Evolutionary conservation across 495 filamentous ascomycete genomes (phyloP).

Genomic region (Hypoxylon fragiforme): DNA sequence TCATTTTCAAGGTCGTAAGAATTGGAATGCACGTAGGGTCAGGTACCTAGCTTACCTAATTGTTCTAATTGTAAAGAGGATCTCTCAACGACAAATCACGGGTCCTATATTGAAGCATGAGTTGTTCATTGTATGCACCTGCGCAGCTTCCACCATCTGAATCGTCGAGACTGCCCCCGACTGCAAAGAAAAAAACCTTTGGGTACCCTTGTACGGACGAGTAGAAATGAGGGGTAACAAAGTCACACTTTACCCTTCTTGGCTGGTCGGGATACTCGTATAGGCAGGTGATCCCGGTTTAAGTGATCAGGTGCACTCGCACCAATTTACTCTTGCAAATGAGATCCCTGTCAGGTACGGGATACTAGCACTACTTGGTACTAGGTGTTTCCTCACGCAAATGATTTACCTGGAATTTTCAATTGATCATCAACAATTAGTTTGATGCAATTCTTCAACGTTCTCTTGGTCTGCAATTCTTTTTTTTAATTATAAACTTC

Average conservation of each 20-base stretch:
- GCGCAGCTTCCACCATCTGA: conserved; percentile 17
- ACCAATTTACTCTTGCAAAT: conserved; percentile 34
- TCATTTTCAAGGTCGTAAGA: conserved; percentile 24
- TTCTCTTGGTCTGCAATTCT: no score
- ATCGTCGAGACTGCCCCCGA: no score
- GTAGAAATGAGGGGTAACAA: conserved; percentile 34
- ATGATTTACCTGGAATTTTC: conserved; percentile 8
- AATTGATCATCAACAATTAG: background rate
- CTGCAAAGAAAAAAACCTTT: conserved; percentile 8
- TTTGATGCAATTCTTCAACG: background rate
- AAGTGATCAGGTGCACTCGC: conserved; percentile 28
- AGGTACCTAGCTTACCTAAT: conserved; percentile 32
- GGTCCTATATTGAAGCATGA: conserved; percentile 20
- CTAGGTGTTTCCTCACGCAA: conserved; percentile 20
- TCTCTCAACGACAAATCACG: conserved; percentile 14
- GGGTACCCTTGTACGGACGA: conserved; percentile 18
- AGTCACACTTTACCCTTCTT: conserved; percentile 27
- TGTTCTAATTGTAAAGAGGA: background rate
- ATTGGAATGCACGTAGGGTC: conserved; percentile 34
- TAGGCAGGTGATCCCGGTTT: conserved; percentile 31
- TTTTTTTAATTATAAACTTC: no score
- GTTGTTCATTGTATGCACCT: conserved; percentile 30
- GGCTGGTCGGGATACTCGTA: conserved; percentile 27
- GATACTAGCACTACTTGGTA: background rate
- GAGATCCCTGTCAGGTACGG: conserved; percentile 19